Evolutionary conservation across 225 moss, liverwort and hornwort species (phyloP), one percentile per base, ranked within the genome.

Genomic region (Pseudisothecium myosuroides): DNA sequence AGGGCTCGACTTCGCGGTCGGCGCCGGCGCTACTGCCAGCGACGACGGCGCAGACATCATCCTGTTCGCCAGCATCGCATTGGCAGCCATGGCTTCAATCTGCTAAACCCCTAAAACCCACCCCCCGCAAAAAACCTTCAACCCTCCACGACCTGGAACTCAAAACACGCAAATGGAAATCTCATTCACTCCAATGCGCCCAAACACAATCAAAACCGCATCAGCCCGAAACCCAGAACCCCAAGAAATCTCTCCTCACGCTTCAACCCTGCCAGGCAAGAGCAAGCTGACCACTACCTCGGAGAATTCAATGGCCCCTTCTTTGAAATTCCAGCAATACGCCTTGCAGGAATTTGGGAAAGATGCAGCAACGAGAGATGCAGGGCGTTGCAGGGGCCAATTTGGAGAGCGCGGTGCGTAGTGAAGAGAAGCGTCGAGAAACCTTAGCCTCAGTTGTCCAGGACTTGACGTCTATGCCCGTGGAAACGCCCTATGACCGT

Each of bases 21-120:
- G 45, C 75, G 85, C 67, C 2, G 89, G 43, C 32, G 92, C 84
- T 65, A 72, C 86, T 39, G 90, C 85, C 88, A 52, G 5, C 24
- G 89, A 45, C 49, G 90, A 90, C 32, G 91, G 84, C 5, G 68
- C 81, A 28, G 91, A 66, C 88, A 90, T 68, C 90, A 89, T 81
- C 90, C 85, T 91, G 89, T 91, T 92, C 52, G 90, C 91, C 88
- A 94, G 88, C 94, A 94, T 90, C 89, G 93, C 89, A 88, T 93
- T 93, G 78, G 95, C 90, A 88, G 95, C 94, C 95, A 95, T 95
- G 56, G 87, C 90, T 54, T 49, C 59, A 58, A 59, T 59, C 86
- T 83, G 66, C 87, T 89, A 41, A 89, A 86, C 87, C 88, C 85
- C 77, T 78, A 61, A 85, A 88, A 61, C 80, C 64, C 73, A 79